phyloP scores from a whole-genome alignment of 31 red algal genomes.

The Odonthalia washingtoniensis region DNA sequence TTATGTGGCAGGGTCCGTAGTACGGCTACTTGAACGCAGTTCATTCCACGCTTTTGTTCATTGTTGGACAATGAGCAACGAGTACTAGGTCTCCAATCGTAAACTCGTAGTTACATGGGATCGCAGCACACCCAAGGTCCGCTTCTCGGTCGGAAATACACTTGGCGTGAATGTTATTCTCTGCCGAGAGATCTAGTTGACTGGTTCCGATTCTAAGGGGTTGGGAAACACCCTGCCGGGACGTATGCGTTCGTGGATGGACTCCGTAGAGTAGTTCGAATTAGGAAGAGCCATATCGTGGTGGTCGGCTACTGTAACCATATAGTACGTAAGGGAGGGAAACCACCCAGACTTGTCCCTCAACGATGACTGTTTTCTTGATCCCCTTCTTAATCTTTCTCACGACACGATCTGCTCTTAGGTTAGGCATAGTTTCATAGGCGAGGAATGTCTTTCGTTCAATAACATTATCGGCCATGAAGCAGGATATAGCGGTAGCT shows the following conservation, averaged over 20 bases:
- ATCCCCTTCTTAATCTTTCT: neutral
- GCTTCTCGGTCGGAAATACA: neutral
- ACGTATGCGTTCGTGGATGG: neutral
- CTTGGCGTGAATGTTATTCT: neutral
- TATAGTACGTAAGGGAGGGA: neutral
- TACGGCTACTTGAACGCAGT: neutral
- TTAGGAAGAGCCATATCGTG: neutral
- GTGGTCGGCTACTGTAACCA: neutral
- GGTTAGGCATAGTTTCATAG: slow-evolving; percentile 14
- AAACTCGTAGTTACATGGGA: neutral
- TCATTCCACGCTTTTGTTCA: neutral
- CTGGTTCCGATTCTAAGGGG: neutral
- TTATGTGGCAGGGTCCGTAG: neutral
- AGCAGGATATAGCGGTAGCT: neutral
- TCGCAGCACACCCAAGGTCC: too few relatives aligned
- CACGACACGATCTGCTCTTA: slow-evolving; percentile 1
- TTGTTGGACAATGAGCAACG: neutral
- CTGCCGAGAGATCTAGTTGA: neutral
- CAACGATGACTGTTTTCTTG: neutral
- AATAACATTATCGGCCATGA: neutral
- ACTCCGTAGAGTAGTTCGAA: neutral
- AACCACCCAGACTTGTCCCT: neutral
- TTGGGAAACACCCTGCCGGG: neutral
- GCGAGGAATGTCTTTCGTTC: neutral
- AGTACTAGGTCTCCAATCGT: slow-evolving; percentile 1